Percentiles rank a stretch among this genome's conserved stretches.
phyloP scores from a whole-genome alignment of 176 grass and related monocot genomes.

The Carex kokanica region DNA sequence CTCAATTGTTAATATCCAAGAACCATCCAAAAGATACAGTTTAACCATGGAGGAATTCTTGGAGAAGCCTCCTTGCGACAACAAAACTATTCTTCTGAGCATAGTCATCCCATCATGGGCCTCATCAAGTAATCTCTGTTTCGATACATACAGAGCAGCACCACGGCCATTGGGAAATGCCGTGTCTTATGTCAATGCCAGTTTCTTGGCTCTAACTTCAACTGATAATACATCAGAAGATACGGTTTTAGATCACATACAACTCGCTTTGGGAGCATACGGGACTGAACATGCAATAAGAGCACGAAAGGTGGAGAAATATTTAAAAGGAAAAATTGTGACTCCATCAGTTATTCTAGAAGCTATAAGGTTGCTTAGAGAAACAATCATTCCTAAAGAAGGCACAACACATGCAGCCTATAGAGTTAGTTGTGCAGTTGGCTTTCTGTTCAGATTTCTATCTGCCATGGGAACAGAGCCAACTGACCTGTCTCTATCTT shows the following conservation, averaged over 20 bases:
- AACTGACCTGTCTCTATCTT: constrained; percentile 18
- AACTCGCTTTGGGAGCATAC: constrained; percentile 40
- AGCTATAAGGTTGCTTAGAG: constrained; percentile 35
- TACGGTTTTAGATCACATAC: constrained; percentile 12
- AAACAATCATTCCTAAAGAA: constrained; percentile 29
- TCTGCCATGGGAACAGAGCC: not conserved
- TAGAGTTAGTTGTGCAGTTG: constrained; percentile 31
- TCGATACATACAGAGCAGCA: constrained; percentile 44
- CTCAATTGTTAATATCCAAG: constrained; percentile 30
- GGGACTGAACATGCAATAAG: constrained; percentile 33
- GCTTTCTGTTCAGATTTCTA: constrained; percentile 37
- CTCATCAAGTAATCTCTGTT: not conserved
- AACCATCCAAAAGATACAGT: constrained; percentile 19
- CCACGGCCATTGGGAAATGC: constrained; percentile 41
- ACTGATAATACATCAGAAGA: not conserved
- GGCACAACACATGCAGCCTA: constrained; percentile 32
- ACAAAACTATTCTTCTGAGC: constrained; percentile 34
- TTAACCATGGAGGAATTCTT: constrained; percentile 42
- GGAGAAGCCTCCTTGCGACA: constrained; percentile 29
- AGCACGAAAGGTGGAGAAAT: constrained; percentile 37
- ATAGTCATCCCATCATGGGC: constrained; percentile 37
- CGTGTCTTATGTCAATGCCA: constrained; percentile 34
- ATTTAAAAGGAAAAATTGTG: constrained; percentile 30
- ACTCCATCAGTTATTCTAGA: constrained; percentile 28
- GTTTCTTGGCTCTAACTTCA: constrained; percentile 35